Base-by-base conservation (phyloP, 2,329 filamentous ascomycete genomes). In the Ambrosiella xylebori region DNA sequence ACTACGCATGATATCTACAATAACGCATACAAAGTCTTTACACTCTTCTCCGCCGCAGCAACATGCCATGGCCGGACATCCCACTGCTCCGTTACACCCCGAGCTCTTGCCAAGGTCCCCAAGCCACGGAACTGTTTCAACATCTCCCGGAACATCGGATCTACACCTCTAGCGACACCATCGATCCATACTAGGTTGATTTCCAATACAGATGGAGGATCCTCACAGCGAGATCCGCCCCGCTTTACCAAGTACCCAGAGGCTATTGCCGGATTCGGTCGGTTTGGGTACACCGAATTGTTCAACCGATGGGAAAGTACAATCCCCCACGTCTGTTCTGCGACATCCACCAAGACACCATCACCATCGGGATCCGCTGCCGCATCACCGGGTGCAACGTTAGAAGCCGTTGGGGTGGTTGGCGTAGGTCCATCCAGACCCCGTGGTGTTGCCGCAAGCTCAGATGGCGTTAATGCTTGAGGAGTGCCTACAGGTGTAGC, bases 1-100 rank as follows among this genome's bases (percentile, higher is more conserved):
- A 27, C 27, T 27, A n/a, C 50, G 19, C 13, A 51, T 37, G 58
- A 52, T 49, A 5, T 53, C 76, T 71, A 87, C 75, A 84, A 77
- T 64, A 83, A 69, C 65, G 79, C 71, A 67, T 81, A 80, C 65
- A 91, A 68, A 17, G 77, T 82, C 66, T 79, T 74, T 3, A 82
- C 81, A 1, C 79, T 84, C 69, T 84, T 84, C 68, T 85, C 77
- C 1, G 82, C 85, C 15, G 79, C 83, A 11, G 81, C 83, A 61
- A 91, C 72, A 73, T 91, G 87, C 84, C 86, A 88, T 15, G 87
- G 87, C 64, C 85, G 71, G n/a, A 81, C 75, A 65, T 82, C 80
- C 57, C 80, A 73, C 61, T 74, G 69, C 64, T 80, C 76, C 65
- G 81, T 72, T 64, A 83, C 71, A 0, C 81, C 85, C 61, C 84